phyloP scores from a whole-genome alignment of 2,329 filamentous ascomycete genomes.

The Diplodia seriata region DNA sequence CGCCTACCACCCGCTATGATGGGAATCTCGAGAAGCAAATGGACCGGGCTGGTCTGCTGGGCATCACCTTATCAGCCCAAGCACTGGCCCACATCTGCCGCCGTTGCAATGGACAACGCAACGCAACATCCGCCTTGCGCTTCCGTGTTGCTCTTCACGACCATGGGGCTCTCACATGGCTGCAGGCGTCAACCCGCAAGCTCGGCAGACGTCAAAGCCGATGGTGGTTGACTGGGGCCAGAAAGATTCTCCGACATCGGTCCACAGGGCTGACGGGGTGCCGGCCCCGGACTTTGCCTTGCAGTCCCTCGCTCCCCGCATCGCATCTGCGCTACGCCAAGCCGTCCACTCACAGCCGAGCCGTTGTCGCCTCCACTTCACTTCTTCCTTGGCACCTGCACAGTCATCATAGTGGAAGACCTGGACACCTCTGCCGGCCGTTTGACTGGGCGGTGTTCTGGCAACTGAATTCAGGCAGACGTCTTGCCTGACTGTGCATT shows the following conservation, averaged over 20 bases:
- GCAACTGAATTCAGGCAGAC: neutral
- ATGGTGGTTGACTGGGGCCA: neutral
- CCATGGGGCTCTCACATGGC: too few species aligned
- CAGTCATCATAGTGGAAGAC: neutral
- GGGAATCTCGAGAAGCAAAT: neutral
- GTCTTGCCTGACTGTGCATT: neutral
- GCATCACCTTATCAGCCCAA: neutral
- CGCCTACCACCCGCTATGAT: too few species aligned
- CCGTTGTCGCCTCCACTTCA: neutral
- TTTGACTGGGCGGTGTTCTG: neutral
- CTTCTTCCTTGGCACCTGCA: neutral
- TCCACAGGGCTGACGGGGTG: conserved; percentile 13
- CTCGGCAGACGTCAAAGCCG: too few species aligned
- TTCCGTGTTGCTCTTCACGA: neutral
- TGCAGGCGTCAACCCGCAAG: too few species aligned
- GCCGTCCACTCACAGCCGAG: neutral
- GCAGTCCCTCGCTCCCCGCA: conserved; percentile 6
- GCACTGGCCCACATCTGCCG: conserved; percentile 10
- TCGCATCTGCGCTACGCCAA: conserved; percentile 5
- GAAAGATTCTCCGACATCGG: conserved; percentile 24
- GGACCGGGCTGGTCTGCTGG: neutral
- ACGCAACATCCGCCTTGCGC: neutral
- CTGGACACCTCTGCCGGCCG: neutral
- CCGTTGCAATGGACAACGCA: conserved; percentile 21
- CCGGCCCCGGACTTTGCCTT: conserved; percentile 16